Evolutionary conservation across 805 yeast genomes (phyloP).

Genomic region (Lipomyces spencermartinsiae): DNA sequence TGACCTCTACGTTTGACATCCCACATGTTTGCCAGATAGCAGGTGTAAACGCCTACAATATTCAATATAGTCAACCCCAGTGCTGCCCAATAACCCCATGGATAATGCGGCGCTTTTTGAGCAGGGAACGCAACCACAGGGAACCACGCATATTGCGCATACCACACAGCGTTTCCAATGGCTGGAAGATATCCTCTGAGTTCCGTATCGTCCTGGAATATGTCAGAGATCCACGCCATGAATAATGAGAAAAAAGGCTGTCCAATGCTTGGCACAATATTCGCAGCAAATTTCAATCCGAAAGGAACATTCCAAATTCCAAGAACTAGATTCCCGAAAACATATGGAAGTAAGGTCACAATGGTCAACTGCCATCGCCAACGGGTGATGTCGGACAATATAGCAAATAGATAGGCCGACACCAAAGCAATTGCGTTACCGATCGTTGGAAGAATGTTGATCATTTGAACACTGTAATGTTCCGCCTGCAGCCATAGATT

Average conservation of each 20-base stretch:
- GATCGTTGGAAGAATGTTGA: conserved; percentile 47
- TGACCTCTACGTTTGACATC: conserved; percentile 26
- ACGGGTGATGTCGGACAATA: conserved; percentile 45
- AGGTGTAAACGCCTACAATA: conserved; percentile 21
- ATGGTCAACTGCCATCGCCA: conserved; percentile 43
- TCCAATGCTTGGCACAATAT: conserved; percentile 29
- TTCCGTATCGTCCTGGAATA: conserved; percentile 44
- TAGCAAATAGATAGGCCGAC: conserved; percentile 42
- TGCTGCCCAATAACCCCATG: conserved; percentile 34
- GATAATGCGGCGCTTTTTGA: conserved; percentile 46
- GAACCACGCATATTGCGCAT: conserved; percentile 47
- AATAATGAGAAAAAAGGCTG: conserved; percentile 30
- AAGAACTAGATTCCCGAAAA: conserved; percentile 34
- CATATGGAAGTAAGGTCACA: conserved; percentile 22
- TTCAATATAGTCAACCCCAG: conserved; percentile 21
- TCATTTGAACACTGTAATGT: conserved; percentile 42
- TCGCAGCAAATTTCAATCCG: conserved; percentile 34
- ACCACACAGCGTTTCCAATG: conserved; percentile 46
- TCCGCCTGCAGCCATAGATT: conserved; percentile 44
- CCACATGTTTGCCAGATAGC: conserved; percentile 26
- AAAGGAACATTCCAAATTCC: conserved; percentile 35
- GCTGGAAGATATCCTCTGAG: conserved; percentile 44
- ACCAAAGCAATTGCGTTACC: conserved; percentile 45
- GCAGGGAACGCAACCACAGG: conserved; percentile 48
- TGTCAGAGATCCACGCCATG: conserved; percentile 42